phyloP scores from a whole-genome alignment of 2,329 filamentous ascomycete species.

The Bipolaris cookei region DNA sequence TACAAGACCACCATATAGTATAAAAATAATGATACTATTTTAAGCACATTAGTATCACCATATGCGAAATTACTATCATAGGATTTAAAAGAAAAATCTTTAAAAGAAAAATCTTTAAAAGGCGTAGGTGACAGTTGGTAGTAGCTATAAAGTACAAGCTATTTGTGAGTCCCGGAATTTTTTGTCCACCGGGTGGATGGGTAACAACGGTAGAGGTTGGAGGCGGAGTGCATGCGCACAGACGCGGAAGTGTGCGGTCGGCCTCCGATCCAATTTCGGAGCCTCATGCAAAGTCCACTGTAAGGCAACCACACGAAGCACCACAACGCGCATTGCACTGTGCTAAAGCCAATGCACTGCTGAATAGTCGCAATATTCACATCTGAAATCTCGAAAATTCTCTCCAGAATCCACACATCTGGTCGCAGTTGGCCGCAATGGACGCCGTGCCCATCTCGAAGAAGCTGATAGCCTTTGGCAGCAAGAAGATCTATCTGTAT shows the following conservation, averaged over 20 bases:
- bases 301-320: conserved; percentile 2
- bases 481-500: conserved; percentile 58
- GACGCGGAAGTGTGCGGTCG: conserved; percentile 16
- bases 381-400: no score
- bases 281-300: conserved; percentile 10
- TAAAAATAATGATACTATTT: no score
- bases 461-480: conserved; percentile 48
- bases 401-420: not conserved
- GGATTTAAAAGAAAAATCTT: no score
- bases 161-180: no score
- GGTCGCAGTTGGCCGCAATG: conserved; percentile 23
- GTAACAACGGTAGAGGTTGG: not conserved
- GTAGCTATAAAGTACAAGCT: no score
- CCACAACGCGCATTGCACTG: conserved; percentile 6
- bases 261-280: conserved; percentile 28
- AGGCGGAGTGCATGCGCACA: conserved; percentile 9
- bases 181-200: no score
- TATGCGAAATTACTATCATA: no score
- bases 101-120: no score
- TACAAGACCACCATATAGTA: no score
- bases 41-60: no score
- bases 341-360: not conserved
- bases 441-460: conserved; percentile 41
- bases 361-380: not conserved
- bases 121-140: no score